Base-by-base conservation (phyloP, 2,329 filamentous ascomycete genomes). In the Fusarium hostae region DNA sequence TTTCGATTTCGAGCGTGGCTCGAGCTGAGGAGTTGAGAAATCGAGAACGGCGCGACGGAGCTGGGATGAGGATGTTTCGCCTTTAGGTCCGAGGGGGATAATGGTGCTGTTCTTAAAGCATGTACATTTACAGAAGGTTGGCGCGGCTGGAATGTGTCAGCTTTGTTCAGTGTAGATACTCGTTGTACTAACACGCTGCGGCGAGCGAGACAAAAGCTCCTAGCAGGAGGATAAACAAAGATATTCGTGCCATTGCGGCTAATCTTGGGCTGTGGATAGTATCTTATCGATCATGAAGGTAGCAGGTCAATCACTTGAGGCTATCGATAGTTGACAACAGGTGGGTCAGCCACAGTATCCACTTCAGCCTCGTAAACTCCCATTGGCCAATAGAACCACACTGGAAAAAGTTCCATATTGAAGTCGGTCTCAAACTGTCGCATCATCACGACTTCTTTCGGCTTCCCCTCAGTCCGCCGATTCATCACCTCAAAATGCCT, bases 71-170 rank as follows among this genome's bases (percentile, higher is more conserved):
- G 70, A 68, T 34, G 44, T 18, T 24, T 78, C 71, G 57, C 80
- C 75, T 64, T 84, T 80, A 6, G 86, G 85, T n/a, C 84, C 87
- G 13, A 91, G 85, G 18, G 87, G 84, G 77, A 91, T 90, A 76
- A 91, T 90, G 72, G 89, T 91, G 84, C 87, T 90, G 82, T 91
- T 91, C 74, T 88, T 88, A 82, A 90, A 90, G 82, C 89, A 91
- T 73, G 88, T 91, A 82, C 89, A 91, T 85, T 91, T 91, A 84
- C 89, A 91, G 79, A 91, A 91, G 4, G 87, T 88, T 22, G 88
- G 89, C 45, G 88, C 86, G 35, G 86, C 89, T 91, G 75, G 59
- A 9, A 37, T 79, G 69, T 78, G 77, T 68, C 62, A 71, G 58
- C 54, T 47, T 41, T 40, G 41, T 43, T 35, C 22, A 32, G 51